Percentiles rank a stretch among this genome's conserved stretches.
Conservation (phyloP, 2,329 filamentous ascomycete genomes). For the Fusarium paranaense region DNA sequence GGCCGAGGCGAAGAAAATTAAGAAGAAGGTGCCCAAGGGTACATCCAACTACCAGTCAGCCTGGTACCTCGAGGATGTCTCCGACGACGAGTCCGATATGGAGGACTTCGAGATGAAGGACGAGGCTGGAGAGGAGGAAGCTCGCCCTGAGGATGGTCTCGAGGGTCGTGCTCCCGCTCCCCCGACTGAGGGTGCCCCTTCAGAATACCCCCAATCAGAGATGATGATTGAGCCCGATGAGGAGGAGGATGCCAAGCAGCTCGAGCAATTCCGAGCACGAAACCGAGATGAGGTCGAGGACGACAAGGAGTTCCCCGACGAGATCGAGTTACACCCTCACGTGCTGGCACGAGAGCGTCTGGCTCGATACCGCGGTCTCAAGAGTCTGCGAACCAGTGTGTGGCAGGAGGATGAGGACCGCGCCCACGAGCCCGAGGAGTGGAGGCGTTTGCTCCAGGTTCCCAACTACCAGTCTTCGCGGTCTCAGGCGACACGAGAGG, state of each 20-base stretch:
- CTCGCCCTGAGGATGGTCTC: slow-evolving; percentile 84
- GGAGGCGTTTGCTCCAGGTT: slow-evolving; percentile 86
- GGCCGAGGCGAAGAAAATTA: slow-evolving; percentile 60
- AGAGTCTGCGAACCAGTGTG: slow-evolving; percentile 86
- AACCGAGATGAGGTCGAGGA: slow-evolving; percentile 86
- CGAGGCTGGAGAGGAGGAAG: slow-evolving; percentile 63
- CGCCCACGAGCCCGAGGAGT: slow-evolving; percentile 89
- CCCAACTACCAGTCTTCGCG: slow-evolving; percentile 90
- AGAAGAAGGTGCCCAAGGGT: slow-evolving; percentile 85
- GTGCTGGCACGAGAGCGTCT: slow-evolving; percentile 88
- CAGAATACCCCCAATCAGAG: slow-evolving; percentile 94
- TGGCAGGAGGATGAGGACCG: slow-evolving; percentile 93
- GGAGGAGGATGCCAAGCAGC: slow-evolving; percentile 79
- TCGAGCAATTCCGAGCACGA: slow-evolving; percentile 83
- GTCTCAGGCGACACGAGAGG: slow-evolving; percentile 81
- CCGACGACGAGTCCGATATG: slow-evolving; percentile 86
- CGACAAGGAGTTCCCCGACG: slow-evolving; percentile 95
- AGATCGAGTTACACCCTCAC: slow-evolving; percentile 92
- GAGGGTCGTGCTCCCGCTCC: slow-evolving; percentile 75
- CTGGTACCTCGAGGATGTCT: slow-evolving; percentile 88
- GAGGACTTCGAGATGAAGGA: slow-evolving; percentile 74
- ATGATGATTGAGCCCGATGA: slow-evolving; percentile 90
- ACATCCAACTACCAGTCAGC: slow-evolving; percentile 95
- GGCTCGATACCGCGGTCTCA: slow-evolving; percentile 88
- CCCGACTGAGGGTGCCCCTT: slow-evolving; percentile 81